Evolutionary conservation across 2,329 filamentous ascomycete species (phyloP).

Genomic region (Aspergillus floridensis): DNA sequence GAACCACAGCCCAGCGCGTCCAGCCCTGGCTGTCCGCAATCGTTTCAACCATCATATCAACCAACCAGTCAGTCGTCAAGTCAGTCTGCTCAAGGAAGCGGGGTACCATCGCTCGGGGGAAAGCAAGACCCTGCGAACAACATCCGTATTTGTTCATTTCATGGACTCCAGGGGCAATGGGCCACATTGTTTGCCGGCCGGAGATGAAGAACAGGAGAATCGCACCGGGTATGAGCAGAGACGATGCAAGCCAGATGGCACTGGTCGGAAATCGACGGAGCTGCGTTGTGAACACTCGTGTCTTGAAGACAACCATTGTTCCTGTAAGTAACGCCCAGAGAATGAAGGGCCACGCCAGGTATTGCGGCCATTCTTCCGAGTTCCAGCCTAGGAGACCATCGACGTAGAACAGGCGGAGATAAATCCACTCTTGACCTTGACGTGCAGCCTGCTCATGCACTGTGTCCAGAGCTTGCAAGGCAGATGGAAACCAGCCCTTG

Average conservation of each 20-base stretch:
- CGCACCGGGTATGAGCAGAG: slow-evolving; percentile 26
- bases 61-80: slow-evolving; percentile 13
- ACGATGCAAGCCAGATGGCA: slow-evolving; percentile 23
- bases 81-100: slow-evolving; percentile 11
- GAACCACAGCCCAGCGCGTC: slow-evolving; percentile 13
- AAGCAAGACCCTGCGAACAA: slow-evolving; percentile 45
- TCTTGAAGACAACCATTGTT: not conserved
- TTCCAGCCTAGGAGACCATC: slow-evolving; percentile 47
- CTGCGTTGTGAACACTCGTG: slow-evolving; percentile 8
- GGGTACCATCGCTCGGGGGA: slow-evolving; percentile 28
- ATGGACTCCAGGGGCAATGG: slow-evolving; percentile 35
- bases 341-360: slow-evolving; percentile 32
- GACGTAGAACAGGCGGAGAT: slow-evolving; percentile 47
- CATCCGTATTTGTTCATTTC: slow-evolving; percentile 43
- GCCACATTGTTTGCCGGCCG: slow-evolving; percentile 40
- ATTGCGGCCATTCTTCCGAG: slow-evolving; percentile 37
- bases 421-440: slow-evolving; percentile 28
- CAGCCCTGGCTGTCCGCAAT: slow-evolving; percentile 12
- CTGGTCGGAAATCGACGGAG: slow-evolving; percentile 17
- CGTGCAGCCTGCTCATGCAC: slow-evolving; percentile 20
- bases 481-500: slow-evolving; percentile 46
- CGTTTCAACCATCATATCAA: slow-evolving; percentile 18
- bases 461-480: slow-evolving; percentile 34
- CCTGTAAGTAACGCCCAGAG: slow-evolving; percentile 14
- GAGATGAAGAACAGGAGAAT: slow-evolving; percentile 42